Evolutionary conservation across 352 stramenopile species (phyloP), one percentile per base, ranked within the genome.

Genomic region (Phytopythium oedochilum): DNA sequence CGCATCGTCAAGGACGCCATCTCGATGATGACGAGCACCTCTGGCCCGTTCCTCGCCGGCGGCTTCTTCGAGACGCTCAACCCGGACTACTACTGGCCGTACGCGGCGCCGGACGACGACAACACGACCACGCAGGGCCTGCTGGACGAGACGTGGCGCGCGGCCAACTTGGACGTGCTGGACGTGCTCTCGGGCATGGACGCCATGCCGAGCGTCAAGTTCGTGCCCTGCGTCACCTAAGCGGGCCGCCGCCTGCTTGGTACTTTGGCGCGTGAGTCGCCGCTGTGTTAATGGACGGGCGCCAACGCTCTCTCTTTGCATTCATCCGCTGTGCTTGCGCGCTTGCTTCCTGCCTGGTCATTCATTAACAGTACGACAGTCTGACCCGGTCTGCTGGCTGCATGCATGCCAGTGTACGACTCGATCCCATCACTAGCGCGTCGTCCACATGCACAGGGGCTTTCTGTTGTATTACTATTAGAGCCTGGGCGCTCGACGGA

Each of bases 21-120:
- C 34, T 57, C 74, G 14, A 55, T 78, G 20, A 94, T 94, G 82
- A 61, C 74, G 35, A 58, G 55, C 38, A 73, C 67, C 9, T 66
- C 71, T 9, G 73, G 85, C 48, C 64, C 62, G 4, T 68, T 47
- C 42, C 65, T 94, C 3, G 78, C 79, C 2, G 84, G 84, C 38
- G 84, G 84, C 23, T 94, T 94, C 60, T 94, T 80, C 79, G 86
- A 67, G 62, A 80, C 76, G 26, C 59, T 94, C 9, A 94, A 94
- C 72, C 82, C 82, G 10, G 84, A 92, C 52, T 83, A 78, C 20
- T 65, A 64, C 60, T 94, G 83, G 82, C 63, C 81, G 18, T 90
- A 92, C 66, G 78, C 80, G 23, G 70, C 79, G 26, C 84, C 84
- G n/a, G 71, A 92, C 60, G 60, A 71, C 34, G 62, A 61, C 18